Percentiles rank a stretch among this genome's conserved stretches.
phyloP scores from a whole-genome alignment of 2,329 filamentous ascomycete genomes.

The Trichoderma arundinaceum region DNA sequence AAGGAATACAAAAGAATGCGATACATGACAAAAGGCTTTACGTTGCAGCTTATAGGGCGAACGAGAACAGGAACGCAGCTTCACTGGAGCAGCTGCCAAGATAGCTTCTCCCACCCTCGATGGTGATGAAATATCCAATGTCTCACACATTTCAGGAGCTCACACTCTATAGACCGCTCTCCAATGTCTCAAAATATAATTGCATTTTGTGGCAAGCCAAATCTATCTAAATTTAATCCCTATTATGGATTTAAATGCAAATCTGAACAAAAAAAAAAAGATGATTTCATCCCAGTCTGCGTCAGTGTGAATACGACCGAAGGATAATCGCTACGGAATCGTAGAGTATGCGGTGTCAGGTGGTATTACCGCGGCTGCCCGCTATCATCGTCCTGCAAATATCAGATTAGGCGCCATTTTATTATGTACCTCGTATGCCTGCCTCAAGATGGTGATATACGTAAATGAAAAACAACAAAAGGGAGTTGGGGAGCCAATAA shows the following conservation, averaged over 20 bases:
- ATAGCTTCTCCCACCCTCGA: not conserved
- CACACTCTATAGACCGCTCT: not conserved
- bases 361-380: conserved; percentile 13
- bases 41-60: not conserved
- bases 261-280: conserved; percentile 30
- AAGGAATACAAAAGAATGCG: not conserved
- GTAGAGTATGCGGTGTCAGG: conserved; percentile 17
- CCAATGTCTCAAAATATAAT: conserved; percentile 32
- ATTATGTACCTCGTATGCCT: conserved; percentile 27
- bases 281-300: conserved; percentile 14
- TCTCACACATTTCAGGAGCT: not conserved
- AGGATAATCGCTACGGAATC: conserved; percentile 23
- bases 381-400: conserved; percentile 26
- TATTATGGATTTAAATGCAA: conserved; percentile 31
- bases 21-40: not conserved
- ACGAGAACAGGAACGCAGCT: not conserved
- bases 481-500: not conserved
- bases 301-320: conserved; percentile 28
- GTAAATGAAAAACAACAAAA: not conserved
- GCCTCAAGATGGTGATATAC: conserved; percentile 16
- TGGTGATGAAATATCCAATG: not conserved
- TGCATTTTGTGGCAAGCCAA: conserved; percentile 42
- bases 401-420: conserved; percentile 29
- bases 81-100: not conserved
- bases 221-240: conserved; percentile 41